Base-by-base conservation (phyloP, 257 asterid species). In the Rauvolfia tetraphylla region DNA sequence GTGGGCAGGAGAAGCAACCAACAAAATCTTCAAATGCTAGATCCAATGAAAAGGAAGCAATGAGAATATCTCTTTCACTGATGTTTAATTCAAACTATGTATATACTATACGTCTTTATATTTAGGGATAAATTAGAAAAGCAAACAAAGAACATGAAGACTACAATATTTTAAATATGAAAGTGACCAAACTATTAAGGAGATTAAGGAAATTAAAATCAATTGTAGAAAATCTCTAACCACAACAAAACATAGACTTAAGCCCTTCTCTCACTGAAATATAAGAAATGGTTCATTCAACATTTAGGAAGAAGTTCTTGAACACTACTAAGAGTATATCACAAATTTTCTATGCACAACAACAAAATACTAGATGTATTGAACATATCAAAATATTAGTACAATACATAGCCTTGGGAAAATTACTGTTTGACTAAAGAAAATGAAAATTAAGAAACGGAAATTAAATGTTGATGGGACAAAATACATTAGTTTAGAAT, bases 261-360 rank as follows among this genome's bases (percentile, higher is more conserved):
- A 75, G 74, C n/a, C 51, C 36, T 8, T 34, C 54, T 67, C 44
- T 20, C 73, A 36, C 44, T 33, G 3, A 65, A 49, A 34, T 53
- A 65, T 74, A 7, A 14, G 14, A 41, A n/a, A 57, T 58, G 58
- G 41, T 51, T 17, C 68, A 10, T 29, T 68, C 0, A 59, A 58
- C 42, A 51, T 66, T n/a, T 53, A 66, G 44, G 22, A 48, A 65
- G 18, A 57, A 66, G 27, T 65, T 75, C 72, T 18, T 44, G 46
- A 49, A 13, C 14, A 75, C 44, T 31, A 17, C 48, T 58, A 22
- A 15, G 20, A 36, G 38, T n/a, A n/a, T n/a, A n/a, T n/a, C n/a
- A n/a, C n/a, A n/a, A 68, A 41, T 9, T 10, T 29, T 7, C 62
- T 3, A 71, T 48, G n/a, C 25, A 14, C 39, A 46, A 15, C n/a